Evolutionary conservation across 1,284 basidiomycete species (phyloP), one percentile per base, ranked within the genome.

Genomic region (Meira miltonrushii): DNA sequence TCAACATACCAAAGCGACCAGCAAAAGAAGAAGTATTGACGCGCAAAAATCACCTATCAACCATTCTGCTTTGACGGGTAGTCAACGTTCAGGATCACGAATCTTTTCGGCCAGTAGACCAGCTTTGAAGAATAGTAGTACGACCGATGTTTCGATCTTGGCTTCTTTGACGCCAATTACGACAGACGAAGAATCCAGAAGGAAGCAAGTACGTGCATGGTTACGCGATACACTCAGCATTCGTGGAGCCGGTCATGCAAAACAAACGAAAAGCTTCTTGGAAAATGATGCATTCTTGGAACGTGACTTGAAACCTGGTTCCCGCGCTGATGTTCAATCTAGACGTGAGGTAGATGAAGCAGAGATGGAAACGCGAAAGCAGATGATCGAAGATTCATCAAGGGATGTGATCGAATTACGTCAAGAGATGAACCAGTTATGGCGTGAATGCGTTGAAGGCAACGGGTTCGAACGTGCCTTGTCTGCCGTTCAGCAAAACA

Each of bases 381-480:
- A 59, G 19, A 74, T 69, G 44, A 71, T 71, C 1, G 67, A 62
- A 38, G 59, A 64, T 39, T 71, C 74, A 5, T 71, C 70, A 8
- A 71, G 71, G 25, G 71, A 72, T 23, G 71, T 75, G 38, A 64
- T 72, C 44, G 70, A 69, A 19, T 62, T 75, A 51, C 71, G 71
- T 43, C 64, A 68, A 19, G 65, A 72, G 40, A 62, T 66, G 46
- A 65, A 73, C 51, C 60, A 66, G 21, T 62, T 77, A 56, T 75
- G 73, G 71, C 59, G 61, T 39, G 73, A 72, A 62, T 77, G 74
- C 28, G 66, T 75, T 44, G 68, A 72, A 41, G 68, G 67, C 3
- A 69, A 75, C 50, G 74, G 71, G 10, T 75, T 77, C 61, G 63
- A 72, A 25, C 69, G 71, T 58, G 67, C 66, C 60, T 69, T 64